Conservation (phyloP, 2,329 filamentous ascomycete genomes). For the Neurospora crassa region DNA sequence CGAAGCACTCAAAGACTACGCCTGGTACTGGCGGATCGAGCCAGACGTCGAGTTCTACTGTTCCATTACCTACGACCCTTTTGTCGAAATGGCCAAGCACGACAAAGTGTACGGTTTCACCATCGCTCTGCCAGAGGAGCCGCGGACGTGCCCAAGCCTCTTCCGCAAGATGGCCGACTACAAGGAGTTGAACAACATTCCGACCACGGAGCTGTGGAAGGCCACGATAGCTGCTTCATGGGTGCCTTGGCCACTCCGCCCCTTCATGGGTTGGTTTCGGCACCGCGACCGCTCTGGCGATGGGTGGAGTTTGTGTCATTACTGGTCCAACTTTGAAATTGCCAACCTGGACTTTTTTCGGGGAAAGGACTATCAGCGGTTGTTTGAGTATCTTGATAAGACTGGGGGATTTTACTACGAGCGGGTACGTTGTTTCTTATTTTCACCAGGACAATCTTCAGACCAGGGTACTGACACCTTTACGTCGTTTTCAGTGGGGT, state of each 20-base stretch:
- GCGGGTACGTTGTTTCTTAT: constrained; percentile 22
- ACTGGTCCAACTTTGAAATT: constrained; percentile 40
- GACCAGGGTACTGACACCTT: constrained; percentile 6
- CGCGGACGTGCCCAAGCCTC: constrained; percentile 30
- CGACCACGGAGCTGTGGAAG: constrained; percentile 29
- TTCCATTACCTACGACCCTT: constrained; percentile 38
- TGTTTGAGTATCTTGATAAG: constrained; percentile 30
- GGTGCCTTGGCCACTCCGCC: constrained; percentile 31
- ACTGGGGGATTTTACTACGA: constrained; percentile 35
- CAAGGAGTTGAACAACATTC: constrained; percentile 27
- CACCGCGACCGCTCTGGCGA: constrained; percentile 31
- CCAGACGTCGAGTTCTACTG: constrained; percentile 35
- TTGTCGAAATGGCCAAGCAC: constrained; percentile 34
- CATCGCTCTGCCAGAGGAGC: constrained; percentile 33
- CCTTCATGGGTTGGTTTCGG: constrained; percentile 25
- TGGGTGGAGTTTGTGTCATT: constrained; percentile 35
- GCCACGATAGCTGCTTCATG: constrained; percentile 31
- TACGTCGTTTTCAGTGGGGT: constrained; percentile 26
- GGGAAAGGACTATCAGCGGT: constrained; percentile 28
- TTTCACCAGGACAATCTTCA: background rate
- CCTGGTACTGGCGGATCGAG: constrained; percentile 39
- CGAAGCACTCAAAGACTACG: constrained; percentile 30
- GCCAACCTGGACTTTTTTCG: constrained; percentile 36
- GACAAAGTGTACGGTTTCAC: constrained; percentile 36
- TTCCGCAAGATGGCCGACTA: constrained; percentile 32